Base-by-base conservation (phyloP, 2,329 filamentous ascomycete genomes). In the Talaromyces sp. region DNA sequence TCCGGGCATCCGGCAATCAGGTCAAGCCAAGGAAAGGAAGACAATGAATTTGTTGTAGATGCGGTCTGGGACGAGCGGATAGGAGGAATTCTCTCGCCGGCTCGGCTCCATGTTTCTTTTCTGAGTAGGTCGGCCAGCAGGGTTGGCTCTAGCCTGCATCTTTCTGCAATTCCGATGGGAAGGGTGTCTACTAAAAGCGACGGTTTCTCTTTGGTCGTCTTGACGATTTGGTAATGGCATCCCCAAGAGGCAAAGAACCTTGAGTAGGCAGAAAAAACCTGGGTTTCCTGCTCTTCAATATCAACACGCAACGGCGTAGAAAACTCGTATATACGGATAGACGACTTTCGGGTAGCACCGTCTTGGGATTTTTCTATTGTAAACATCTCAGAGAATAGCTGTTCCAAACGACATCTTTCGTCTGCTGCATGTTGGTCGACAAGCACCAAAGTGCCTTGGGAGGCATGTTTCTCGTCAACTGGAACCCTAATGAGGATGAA, bases 371-470 rank as follows among this genome's bases (percentile, higher is more conserved):
- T 22, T 55, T 52, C 55, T 8, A 58, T 54, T 15, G 62, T 70
- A 61, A 64, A 86, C 33, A 90, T 75, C 2, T 85, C 81, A 27
- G 70, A 64, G 71, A 96, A 86, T 0, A 99, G 80, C 0, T 74
- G 72, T 71, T 99, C 95, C 1, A 98, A 84, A 1, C 88, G 87
- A 64, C 90, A 87, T 53, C 95, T 84, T 77, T 99, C 95, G 71
- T 97, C 93, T 3, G 93, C 95, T 0, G 95, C 95, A 71, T 99
- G 95, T 70, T 99, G 95, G 70, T 99, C 95, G 6, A 97, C 82
- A 44, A 97, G 80, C 0, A 96, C 82, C 4, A 98, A 77, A 1
- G 86, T 53, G 22, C 36, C 67, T 2, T 63, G 47, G 8, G 7
- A 7, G 4, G 17, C 13, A 27, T 55, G 32, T 17, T 52, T n/a